A percentile compares a stretch with the other conserved stretches of the same genome.
phyloP scores from a whole-genome alignment of 208 protist species.

The Acanthamoeba sp. region DNA sequence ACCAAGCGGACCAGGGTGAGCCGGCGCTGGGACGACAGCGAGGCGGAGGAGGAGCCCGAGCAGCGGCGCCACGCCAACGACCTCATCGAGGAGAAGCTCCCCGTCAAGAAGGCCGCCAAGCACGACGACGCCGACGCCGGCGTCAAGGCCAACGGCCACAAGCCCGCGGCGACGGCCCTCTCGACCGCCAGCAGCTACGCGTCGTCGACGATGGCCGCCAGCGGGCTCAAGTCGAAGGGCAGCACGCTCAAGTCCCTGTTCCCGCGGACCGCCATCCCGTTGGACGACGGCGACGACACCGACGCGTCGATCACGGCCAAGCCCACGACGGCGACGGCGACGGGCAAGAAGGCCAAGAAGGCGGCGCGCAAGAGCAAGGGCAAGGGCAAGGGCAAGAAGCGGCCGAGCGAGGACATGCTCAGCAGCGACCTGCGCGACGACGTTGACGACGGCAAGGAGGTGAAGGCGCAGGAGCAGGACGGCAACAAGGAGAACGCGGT shows the following conservation, averaged over 20 bases:
- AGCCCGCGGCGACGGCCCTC: not conserved
- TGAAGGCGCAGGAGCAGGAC: not conserved
- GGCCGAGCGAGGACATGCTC: conserved; percentile 26
- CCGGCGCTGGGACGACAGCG: not conserved
- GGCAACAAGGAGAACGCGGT: not conserved
- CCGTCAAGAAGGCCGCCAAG: conserved; percentile 4
- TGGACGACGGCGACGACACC: not conserved
- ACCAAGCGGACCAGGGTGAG: not conserved
- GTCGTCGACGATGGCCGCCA: not conserved
- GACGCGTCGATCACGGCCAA: not conserved
- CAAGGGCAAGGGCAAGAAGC: conserved; percentile 43
- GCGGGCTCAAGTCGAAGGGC: conserved; percentile 22
- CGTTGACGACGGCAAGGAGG: not conserved
- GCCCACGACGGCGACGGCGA: not conserved
- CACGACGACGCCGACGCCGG: not conserved
- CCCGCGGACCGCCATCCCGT: not conserved
- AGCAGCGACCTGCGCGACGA: conserved; percentile 5
- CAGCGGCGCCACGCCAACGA: not conserved
- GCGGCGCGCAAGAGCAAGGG: not conserved
- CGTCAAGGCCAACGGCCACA: not conserved
- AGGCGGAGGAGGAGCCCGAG: not conserved
- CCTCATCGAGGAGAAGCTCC: conserved; percentile 8
- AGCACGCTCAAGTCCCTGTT: conserved; percentile 70
- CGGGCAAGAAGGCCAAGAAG: not conserved
- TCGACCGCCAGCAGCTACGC: not conserved